Evolutionary conservation across 768 basidiomycete genomes (phyloP), one percentile per base, ranked within the genome.

Genomic region (Sporobolomyces roseus): DNA sequence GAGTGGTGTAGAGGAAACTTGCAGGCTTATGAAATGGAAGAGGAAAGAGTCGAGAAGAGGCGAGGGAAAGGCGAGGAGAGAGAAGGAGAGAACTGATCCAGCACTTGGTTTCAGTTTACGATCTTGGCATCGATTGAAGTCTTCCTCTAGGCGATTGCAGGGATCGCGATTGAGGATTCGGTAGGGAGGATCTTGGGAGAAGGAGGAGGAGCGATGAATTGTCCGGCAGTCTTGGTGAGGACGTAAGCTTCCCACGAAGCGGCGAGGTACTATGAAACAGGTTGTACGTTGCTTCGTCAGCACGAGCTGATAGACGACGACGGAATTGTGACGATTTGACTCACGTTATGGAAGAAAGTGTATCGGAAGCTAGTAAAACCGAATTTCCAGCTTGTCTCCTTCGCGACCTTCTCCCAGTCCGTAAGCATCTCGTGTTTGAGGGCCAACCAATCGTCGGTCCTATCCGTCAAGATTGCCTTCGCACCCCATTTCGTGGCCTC

Each of bases 391-490:
- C 30, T 51, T 38, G 72, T 73, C 53, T 73, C 72, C 9, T 50
- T 33, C 14, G 45, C 25, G n/a, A 73, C 72, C 41, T 59, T 48
- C 8, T 52, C 53, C 72, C 68, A 70, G 41, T 73, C 65, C 19
- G 45, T 50, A n/a, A 62, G 45, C 69, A 75, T 74, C 52, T 75
- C 68, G 17, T 61, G 59, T 13, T 76, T 64, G 10, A 78, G 56
- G 50, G 59, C 61, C 23, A 76, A 54, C 50, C 72, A 75, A 13
- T 74, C 74, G 25, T 70, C 78, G 7, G 81, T 80, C 30, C 76
- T 46, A 51, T 91, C 90, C 17, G 90, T 91, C 59, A 91, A 82
- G 70, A 91, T 88, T 12, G 83, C 90, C 70, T 86, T 83, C 9
- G 85, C 88, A 64, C 83, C 87, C 90, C 90, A 91, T 61, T 78